Evolutionary conservation across 2,329 filamentous ascomycete species (phyloP), one percentile per base, ranked within the genome.

Genomic region (Cryoendolithus antarcticus): DNA sequence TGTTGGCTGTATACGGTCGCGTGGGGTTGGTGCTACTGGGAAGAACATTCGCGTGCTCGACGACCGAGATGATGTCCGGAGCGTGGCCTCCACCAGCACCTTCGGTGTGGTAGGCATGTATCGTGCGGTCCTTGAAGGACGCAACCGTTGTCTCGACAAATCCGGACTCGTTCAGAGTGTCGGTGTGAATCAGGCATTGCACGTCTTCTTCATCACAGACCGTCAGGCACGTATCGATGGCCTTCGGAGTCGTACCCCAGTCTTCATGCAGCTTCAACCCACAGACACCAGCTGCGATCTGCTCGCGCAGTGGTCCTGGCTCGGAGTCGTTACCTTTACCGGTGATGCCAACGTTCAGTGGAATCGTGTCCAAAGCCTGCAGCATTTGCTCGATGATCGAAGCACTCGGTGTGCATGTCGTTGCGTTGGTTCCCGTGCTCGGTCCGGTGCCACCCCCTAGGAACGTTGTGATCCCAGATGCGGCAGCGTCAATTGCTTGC

Each of bases 31-130:
- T 96, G 34, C 81, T 89, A 4, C 80, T 86, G 0, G 89, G 89
- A 1, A 96, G 73, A 2, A 96, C 86, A 56, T 96, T 91, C 35
- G 75, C 63, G 53, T 88, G 80, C 60, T 93, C 86, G 8, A 95
- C 89, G 1, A 95, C 86, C 21, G 76, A 81, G 62, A 96, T 95
- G 62, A 96, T 95, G 60, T 96, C 89, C 0, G 89, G 89, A 1
- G 89, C 89, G 61, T 96, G 89, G 3, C 89, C 89, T 48, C 89
- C 89, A 31, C 89, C 89, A 2, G 89, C 89, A 31, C 89, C 89
- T 66, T 96, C 89, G 27, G 86, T 95, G 64, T 96, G 89, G 62
- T 96, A 96, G 1, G 89, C 93, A 63, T 96, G 89, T 53, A 96
- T 93, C 1, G 86, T 84, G 44, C 89, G 79, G 55, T 77, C 71